Evolutionary conservation across 208 protist species (phyloP).

Genomic region (Wallacemonas sp.): DNA sequence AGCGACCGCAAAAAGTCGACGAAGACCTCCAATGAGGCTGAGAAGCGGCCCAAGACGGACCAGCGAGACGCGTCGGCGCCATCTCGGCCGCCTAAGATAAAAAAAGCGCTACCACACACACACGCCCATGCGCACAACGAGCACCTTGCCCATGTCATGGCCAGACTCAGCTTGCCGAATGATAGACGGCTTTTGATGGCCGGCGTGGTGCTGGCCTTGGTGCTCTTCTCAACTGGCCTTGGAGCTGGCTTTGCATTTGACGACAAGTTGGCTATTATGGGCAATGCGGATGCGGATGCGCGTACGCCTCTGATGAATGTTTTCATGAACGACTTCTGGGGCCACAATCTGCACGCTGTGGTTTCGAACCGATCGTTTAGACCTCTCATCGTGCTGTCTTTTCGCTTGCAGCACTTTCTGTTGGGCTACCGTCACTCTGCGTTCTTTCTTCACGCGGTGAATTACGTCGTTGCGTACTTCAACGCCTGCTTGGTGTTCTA

Average conservation of each 20-base stretch:
- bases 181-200: not conserved
- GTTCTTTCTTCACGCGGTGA: constrained; percentile 35
- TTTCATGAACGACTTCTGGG: constrained; percentile 76
- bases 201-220: constrained; percentile 19
- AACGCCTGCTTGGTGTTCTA: constrained; percentile 54
- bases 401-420: constrained; percentile 61
- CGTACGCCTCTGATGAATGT: constrained; percentile 24
- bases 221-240: constrained; percentile 39
- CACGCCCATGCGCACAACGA: too few relatives aligned
- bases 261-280: constrained; percentile 61
- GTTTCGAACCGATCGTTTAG: constrained; percentile 61
- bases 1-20: too few relatives aligned
- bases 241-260: constrained; percentile 55
- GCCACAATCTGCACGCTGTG: constrained; percentile 30
- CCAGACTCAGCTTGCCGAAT: not conserved
- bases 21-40: too few relatives aligned
- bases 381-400: constrained; percentile 61
- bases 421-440: constrained; percentile 51
- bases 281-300: constrained; percentile 42
- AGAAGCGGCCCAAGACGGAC: too few relatives aligned
- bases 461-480: constrained; percentile 39
- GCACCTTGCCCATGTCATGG: too few relatives aligned
- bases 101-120: too few relatives aligned
- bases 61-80: too few relatives aligned
- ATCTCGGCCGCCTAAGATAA: too few relatives aligned